Percentiles rank a stretch among this genome's conserved stretches.
Evolutionary conservation across 2,329 filamentous ascomycete species (phyloP).

Genomic region (Aspergillus uvarum): DNA sequence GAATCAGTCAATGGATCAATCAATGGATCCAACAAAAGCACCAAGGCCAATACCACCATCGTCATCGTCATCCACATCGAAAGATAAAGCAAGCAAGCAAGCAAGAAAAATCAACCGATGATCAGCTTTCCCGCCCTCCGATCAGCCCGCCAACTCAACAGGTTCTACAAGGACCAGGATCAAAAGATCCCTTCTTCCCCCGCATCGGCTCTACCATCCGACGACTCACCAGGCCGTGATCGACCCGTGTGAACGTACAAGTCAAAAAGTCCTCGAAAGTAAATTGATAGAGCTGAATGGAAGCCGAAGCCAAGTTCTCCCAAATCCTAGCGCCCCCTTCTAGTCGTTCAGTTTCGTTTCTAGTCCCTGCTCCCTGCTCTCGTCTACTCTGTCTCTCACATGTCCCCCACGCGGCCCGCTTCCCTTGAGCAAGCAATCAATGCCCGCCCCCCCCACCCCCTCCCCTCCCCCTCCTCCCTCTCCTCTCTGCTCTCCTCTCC

Average conservation of each 20-base stretch:
- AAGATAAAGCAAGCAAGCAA: no score
- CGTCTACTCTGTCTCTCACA: no score
- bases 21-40: no score
- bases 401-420: not conserved
- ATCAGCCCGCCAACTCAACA: not conserved
- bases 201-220: conserved; percentile 7
- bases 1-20: no score
- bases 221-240: conserved; percentile 10
- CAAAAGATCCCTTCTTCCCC: not conserved
- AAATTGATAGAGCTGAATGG: not conserved
- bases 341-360: not conserved
- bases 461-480: no score
- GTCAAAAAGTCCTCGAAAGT: not conserved
- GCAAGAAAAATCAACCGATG: not conserved
- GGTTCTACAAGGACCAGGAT: not conserved
- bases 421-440: not conserved
- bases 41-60: no score
- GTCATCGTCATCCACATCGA: not conserved
- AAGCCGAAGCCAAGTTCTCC: not conserved
- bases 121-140: not conserved
- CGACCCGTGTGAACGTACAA: not conserved
- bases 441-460: not conserved
- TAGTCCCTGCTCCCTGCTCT: not conserved
- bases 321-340: no score
- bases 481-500: not conserved